Base-by-base conservation (phyloP, 2,329 filamentous ascomycete genomes). In the Periglandula ipomoeae region DNA sequence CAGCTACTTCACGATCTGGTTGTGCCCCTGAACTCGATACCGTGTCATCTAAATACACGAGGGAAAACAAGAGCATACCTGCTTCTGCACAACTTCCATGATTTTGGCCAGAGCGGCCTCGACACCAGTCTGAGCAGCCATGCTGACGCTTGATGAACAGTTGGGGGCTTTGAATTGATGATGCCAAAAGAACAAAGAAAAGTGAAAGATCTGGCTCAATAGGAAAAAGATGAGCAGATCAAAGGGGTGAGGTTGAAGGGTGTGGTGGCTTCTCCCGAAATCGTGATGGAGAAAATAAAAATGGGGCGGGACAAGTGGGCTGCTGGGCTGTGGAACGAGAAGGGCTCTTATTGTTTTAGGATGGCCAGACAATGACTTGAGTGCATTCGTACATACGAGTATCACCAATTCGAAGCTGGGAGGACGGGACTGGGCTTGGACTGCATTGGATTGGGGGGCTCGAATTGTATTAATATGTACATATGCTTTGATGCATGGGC, bases 11-110 rank as follows among this genome's bases (percentile, higher is more conserved):
- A 2, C 10, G 13, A n/a, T 37, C n/a, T 22, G 37, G 22, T 23
- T 22, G 15, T 23, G 40, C 46, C 22, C 44, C 44, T 47, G 38
- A 42, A 37, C 22, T 24, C 44, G 13, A 49, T 38, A 37, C 40
- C 48, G 48, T 44, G 48, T 44, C 48, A 43, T 37, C n/a, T 43
- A 32, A 26, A 39, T 17, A 23, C 30, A 11, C 34, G 38, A 32
- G 17, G 23, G 42, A 23, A 19, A 19, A n/a, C 15, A 3, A 24
- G 13, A 23, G 44, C 53, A 46, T 50, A 56, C 54, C 53, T 56
- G 54, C 47, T 55, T 55, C 50, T 55, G 53, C 41, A 56, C 54
- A 27, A 54, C 52, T 23, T 53, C 47, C 53, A 56, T 55, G 19
- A 56, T 56, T 41, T 53, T 54, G 49, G 51, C 54, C 52, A 56